phyloP scores from a whole-genome alignment of 257 asterid species.

The Rauvolfia tetraphylla region DNA sequence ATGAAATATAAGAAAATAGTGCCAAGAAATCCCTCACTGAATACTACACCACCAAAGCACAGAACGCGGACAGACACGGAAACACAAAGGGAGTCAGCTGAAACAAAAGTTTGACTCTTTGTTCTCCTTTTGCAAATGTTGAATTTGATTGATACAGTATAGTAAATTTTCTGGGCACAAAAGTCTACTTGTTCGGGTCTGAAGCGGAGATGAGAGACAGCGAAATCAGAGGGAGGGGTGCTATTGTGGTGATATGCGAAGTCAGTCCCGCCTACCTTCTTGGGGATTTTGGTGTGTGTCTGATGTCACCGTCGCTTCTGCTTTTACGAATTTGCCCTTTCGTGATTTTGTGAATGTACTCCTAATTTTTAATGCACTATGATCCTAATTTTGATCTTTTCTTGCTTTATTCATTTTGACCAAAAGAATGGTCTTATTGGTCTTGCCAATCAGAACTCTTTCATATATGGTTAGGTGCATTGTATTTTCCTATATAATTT shows the following conservation, averaged over 20 bases:
- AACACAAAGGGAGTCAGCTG: conserved; percentile 20
- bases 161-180: background rate
- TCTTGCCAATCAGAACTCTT: background rate
- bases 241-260: background rate
- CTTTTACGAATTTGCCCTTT: conserved; percentile 19
- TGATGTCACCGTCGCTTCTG: conserved; percentile 3
- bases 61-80: conserved; percentile 28
- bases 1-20: conserved; percentile 7
- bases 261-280: conserved; percentile 9
- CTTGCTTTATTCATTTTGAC: conserved; percentile 1
- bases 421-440: conserved; percentile 7
- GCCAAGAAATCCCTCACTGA: background rate
- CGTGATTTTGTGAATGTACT: background rate
- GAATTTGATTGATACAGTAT: background rate
- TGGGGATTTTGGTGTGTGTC: background rate
- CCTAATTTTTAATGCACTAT: background rate
- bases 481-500: too few species aligned
- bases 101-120: conserved; percentile 19
- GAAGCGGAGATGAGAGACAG: background rate
- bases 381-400: background rate
- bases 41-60: conserved; percentile 3
- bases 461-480: too few species aligned
- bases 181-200: conserved; percentile 18
- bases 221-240: background rate
- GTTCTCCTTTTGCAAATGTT: background rate